Evolutionary conservation across 1,284 basidiomycete species (phyloP).

Genomic region (Thelephora terrestris): DNA sequence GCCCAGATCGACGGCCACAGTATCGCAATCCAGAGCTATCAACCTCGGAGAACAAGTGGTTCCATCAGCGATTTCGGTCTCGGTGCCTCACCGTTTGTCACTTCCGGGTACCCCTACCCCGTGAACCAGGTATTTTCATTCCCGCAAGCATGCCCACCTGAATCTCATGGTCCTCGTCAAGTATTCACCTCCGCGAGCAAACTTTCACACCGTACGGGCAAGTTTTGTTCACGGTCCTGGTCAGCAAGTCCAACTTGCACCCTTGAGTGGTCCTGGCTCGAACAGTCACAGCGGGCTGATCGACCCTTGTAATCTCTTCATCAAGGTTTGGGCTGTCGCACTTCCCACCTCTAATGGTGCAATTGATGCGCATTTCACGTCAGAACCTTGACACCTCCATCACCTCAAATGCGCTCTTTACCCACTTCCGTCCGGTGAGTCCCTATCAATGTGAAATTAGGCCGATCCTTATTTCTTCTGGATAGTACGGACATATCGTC

Average conservation of each 20-base stretch:
- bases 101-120: constrained; percentile 47
- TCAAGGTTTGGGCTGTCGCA: constrained; percentile 45
- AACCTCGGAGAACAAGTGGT: constrained; percentile 46
- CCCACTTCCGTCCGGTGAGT: constrained; percentile 69
- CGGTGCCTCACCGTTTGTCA: constrained; percentile 65
- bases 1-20: constrained; percentile 71
- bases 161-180: constrained; percentile 14
- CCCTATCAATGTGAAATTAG: neutral
- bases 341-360: neutral
- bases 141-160: constrained; percentile 9
- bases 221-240: constrained; percentile 78
- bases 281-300: constrained; percentile 77
- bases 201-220: constrained; percentile 22
- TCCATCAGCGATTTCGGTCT: constrained; percentile 54
- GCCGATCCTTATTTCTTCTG: constrained; percentile 8
- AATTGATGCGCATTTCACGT: constrained; percentile 8
- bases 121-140: constrained; percentile 31
- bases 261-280: constrained; percentile 60
- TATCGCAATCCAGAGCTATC: constrained; percentile 71
- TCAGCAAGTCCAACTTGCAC: constrained; percentile 81
- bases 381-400: constrained; percentile 82
- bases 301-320: constrained; percentile 87
- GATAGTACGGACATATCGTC: constrained; percentile 75
- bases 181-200: constrained; percentile 54
- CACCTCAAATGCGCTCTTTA: constrained; percentile 73